Conservation (phyloP, 345 rosid species). For the Hibiscus tridactylites region DNA sequence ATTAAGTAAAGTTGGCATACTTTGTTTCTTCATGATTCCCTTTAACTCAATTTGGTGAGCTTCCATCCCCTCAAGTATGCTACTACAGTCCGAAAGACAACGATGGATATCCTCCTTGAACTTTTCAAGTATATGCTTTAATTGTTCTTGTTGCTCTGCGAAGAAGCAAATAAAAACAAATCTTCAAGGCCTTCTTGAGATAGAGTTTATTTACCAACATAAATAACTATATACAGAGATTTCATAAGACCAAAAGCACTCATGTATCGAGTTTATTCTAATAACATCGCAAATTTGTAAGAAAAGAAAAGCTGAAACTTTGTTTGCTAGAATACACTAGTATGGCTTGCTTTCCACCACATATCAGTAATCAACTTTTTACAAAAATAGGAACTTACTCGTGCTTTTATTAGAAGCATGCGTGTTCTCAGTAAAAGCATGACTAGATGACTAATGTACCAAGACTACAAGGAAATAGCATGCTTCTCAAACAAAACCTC, state of each 20-base stretch:
- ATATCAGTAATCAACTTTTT: not conserved
- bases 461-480: not conserved
- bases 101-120: slow-evolving; percentile 49
- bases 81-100: slow-evolving; percentile 52
- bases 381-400: not conserved
- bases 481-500: not conserved
- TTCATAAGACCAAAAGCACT: not conserved
- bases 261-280: not conserved
- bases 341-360: not conserved
- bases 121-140: slow-evolving; percentile 55
- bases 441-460: not conserved
- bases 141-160: slow-evolving; percentile 69
- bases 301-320: not conserved
- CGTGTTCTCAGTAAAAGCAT: not conserved
- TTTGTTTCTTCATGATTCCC: slow-evolving; percentile 65
- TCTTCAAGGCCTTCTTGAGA: not conserved
- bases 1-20: slow-evolving; percentile 36
- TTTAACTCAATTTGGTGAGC: slow-evolving; percentile 53
- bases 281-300: not conserved
- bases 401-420: not conserved
- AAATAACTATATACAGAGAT: not conserved
- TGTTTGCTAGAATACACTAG: not conserved
- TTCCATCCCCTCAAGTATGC: slow-evolving; percentile 53
- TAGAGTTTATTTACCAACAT: not conserved
- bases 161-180: slow-evolving; percentile 10